Evolutionary conservation across 768 basidiomycete species (phyloP).

Genomic region (Panus rudis): DNA sequence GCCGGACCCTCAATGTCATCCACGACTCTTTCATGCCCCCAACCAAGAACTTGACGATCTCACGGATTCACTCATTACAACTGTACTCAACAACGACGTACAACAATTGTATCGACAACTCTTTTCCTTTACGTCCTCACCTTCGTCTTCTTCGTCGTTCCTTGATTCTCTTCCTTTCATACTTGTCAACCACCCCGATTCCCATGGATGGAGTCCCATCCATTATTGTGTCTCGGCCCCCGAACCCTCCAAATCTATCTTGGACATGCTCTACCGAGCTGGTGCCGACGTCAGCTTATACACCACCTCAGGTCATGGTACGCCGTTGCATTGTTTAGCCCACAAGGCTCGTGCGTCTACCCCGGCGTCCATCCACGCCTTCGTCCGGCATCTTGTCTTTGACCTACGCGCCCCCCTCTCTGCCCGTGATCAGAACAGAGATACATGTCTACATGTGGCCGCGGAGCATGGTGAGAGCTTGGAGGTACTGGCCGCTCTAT

Average conservation of each 20-base stretch:
- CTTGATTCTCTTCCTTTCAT: slow-evolving; percentile 44
- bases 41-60: slow-evolving; percentile 3
- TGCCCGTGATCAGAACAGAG: slow-evolving; percentile 57
- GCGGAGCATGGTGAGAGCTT: slow-evolving; percentile 66
- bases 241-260: slow-evolving; percentile 49
- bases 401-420: slow-evolving; percentile 65
- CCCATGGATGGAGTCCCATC: slow-evolving; percentile 64
- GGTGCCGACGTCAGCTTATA: slow-evolving; percentile 71
- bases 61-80: slow-evolving; percentile 1
- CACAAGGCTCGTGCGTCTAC: slow-evolving; percentile 22
- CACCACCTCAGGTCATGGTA: slow-evolving; percentile 53
- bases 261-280: slow-evolving; percentile 69
- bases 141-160: slow-evolving; percentile 43
- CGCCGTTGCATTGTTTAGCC: slow-evolving; percentile 64
- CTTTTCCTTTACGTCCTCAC: slow-evolving; percentile 41
- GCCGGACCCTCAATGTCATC: slow-evolving; percentile 1
- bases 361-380: slow-evolving; percentile 40
- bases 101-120: slow-evolving; percentile 11
- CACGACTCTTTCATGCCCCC: slow-evolving; percentile 1
- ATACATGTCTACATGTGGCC: slow-evolving; percentile 76
- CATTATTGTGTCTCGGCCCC: slow-evolving; percentile 58
- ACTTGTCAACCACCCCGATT: slow-evolving; percentile 64
- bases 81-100: slow-evolving; percentile 1
- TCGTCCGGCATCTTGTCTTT: slow-evolving; percentile 59
- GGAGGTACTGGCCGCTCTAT: slow-evolving; percentile 53